A percentile compares a stretch with the other conserved stretches of the same genome.
Conservation (phyloP, 2,329 filamentous ascomycete genomes). For the Neofusicoccum laricinum region DNA sequence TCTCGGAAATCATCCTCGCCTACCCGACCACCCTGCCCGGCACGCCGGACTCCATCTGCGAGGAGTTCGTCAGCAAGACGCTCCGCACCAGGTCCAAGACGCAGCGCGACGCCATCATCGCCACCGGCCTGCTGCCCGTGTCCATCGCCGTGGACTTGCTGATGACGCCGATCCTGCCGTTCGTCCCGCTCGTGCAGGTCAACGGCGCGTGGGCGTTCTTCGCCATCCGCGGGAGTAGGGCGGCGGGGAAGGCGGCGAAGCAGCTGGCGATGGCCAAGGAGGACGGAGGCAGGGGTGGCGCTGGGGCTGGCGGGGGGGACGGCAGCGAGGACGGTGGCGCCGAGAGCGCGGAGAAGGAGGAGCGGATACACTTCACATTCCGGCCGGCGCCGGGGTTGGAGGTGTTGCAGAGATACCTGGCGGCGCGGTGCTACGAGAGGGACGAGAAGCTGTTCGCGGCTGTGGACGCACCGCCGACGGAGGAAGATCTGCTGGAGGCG, state of each 20-base stretch:
- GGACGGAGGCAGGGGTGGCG: not conserved
- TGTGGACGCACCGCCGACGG: slow-evolving; percentile 27
- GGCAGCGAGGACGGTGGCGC: slow-evolving; percentile 11
- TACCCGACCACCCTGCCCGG: slow-evolving; percentile 33
- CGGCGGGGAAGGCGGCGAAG: slow-evolving; percentile 36
- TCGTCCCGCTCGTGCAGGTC: slow-evolving; percentile 36
- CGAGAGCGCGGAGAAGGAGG: slow-evolving; percentile 17
- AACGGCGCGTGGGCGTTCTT: slow-evolving; percentile 36
- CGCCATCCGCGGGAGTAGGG: slow-evolving; percentile 46
- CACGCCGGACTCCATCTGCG: slow-evolving; percentile 32
- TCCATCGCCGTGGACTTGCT: slow-evolving; percentile 33
- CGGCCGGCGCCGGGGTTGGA: slow-evolving; percentile 34
- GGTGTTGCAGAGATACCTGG: slow-evolving; percentile 38
- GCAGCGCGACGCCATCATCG: slow-evolving; percentile 41
- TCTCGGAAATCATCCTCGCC: slow-evolving; percentile 42
- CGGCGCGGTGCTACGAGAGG: slow-evolving; percentile 36
- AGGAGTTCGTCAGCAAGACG: slow-evolving; percentile 42
- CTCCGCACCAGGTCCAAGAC: slow-evolving; percentile 41
- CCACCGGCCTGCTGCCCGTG: slow-evolving; percentile 39
- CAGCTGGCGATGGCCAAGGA: slow-evolving; percentile 27
- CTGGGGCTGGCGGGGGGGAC: slow-evolving; percentile 19
- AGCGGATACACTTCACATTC: slow-evolving; percentile 37
- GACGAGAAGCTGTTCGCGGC: slow-evolving; percentile 36
- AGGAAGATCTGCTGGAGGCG: slow-evolving; percentile 40
- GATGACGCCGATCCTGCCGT: slow-evolving; percentile 34